These are phyloP conservation scores for Suillus spraguei DNA, from an alignment of 768 basidiomycete species.

Conservation along the genomic window DNA sequence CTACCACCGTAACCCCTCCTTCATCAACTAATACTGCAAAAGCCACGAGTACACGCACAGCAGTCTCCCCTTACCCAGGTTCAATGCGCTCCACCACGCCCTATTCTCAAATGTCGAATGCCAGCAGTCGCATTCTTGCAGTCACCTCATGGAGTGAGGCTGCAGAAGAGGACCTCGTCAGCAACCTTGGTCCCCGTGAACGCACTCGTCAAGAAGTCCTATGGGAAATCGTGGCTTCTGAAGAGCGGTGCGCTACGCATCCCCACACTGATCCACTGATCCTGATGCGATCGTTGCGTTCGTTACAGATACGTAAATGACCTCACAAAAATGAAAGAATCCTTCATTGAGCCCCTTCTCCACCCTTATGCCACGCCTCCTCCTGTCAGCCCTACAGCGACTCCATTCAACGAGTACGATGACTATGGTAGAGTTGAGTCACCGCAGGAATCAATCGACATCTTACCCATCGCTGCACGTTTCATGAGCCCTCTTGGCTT, in stretches of 20 bases:
- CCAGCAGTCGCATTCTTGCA: conserved; percentile 73
- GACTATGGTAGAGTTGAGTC: conserved; percentile 66
- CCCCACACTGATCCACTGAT: conserved; percentile 8
- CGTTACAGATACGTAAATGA: conserved; percentile 84
- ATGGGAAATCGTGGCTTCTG: conserved; percentile 95
- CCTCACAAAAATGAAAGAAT: conserved; percentile 88
- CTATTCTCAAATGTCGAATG: conserved; percentile 76
- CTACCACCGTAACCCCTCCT: conserved; percentile 61
- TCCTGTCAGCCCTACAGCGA: conserved; percentile 50
- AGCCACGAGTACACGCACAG: conserved; percentile 63
- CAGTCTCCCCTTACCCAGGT: conserved; percentile 62
- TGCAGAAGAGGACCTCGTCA: conserved; percentile 92
- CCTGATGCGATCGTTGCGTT: conserved; percentile 6
- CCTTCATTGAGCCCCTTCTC: conserved; percentile 86
- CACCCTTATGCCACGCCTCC: conserved; percentile 66
- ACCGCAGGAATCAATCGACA: conserved; percentile 69
- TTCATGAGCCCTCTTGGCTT: conserved; percentile 75
- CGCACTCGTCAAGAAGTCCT: conserved; percentile 95
- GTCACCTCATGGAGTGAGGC: conserved; percentile 91
- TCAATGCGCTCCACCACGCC: conserved; percentile 83
- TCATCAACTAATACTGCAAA: conserved; percentile 55
- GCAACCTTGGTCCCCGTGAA: conserved; percentile 90
- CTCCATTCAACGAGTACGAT: conserved; percentile 66
- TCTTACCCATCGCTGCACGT: conserved; percentile 88
- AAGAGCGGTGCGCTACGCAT: conserved; percentile 71